phyloP scores from a whole-genome alignment of 2,329 filamentous ascomycete species.

The Aplosporella prunicola region DNA sequence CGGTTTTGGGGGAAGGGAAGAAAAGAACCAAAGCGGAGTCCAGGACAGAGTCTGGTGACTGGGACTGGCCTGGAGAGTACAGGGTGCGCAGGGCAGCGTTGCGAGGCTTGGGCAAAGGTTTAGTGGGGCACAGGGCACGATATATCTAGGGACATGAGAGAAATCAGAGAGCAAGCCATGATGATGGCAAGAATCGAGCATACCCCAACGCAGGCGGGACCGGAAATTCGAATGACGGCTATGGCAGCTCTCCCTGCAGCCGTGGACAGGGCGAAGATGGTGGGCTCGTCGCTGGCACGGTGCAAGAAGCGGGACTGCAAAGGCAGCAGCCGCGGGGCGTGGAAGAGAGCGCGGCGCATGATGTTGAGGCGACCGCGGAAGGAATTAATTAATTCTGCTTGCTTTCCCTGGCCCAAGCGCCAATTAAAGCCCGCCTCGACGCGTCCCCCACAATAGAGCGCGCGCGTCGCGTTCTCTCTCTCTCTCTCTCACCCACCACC shows the following conservation, averaged over 20 bases:
- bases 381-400: too few species aligned
- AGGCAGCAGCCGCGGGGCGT: too few species aligned
- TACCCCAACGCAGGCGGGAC: slow-evolving; percentile 62
- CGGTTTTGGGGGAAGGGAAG: slow-evolving; percentile 72
- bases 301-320: too few species aligned
- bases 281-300: slow-evolving; percentile 33
- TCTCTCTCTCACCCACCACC: too few species aligned
- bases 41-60: slow-evolving; percentile 40
- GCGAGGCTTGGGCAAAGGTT: slow-evolving; percentile 47
- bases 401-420: too few species aligned
- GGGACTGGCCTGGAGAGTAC: slow-evolving; percentile 42
- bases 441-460: too few species aligned
- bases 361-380: too few species aligned
- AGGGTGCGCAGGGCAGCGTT: slow-evolving; percentile 66
- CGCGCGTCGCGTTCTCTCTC: too few species aligned
- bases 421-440: too few species aligned
- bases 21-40: slow-evolving; percentile 77
- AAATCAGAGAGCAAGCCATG: slow-evolving; percentile 3
- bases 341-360: too few species aligned
- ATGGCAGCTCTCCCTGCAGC: slow-evolving; percentile 80
- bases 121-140: slow-evolving; percentile 49
- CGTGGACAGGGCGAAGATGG: slow-evolving; percentile 88
- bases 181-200: slow-evolving; percentile 13
- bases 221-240: slow-evolving; percentile 80
- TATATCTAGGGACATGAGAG: slow-evolving; percentile 48